Evolutionary conservation across 345 rosid genomes (phyloP).

Genomic region (Arabis hirsuta): DNA sequence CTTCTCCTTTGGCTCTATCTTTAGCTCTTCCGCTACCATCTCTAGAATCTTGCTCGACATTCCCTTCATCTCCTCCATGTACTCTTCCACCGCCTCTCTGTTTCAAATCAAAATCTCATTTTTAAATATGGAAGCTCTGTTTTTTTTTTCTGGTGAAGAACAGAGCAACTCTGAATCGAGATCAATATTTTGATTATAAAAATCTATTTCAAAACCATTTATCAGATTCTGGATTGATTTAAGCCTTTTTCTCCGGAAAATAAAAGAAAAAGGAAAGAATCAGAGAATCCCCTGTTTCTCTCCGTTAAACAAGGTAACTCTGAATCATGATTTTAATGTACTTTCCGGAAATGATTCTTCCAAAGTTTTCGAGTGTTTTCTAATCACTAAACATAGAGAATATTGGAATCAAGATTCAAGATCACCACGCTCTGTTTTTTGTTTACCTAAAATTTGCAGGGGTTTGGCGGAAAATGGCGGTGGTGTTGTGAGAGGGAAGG

Average conservation of each 20-base stretch:
- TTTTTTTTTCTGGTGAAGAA: not conserved
- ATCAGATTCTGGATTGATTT: not conserved
- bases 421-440: not conserved
- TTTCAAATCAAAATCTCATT: not conserved
- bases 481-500: slow-evolving; percentile 38
- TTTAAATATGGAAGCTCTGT: not conserved
- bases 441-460: slow-evolving; percentile 57
- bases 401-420: not conserved
- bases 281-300: not conserved
- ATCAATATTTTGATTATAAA: not conserved
- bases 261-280: not conserved
- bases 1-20: slow-evolving; percentile 55
- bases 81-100: slow-evolving; percentile 65
- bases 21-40: slow-evolving; percentile 68
- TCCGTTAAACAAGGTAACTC: not conserved
- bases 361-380: no score
- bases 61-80: slow-evolving; percentile 57
- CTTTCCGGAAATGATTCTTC: not conserved
- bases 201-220: no score
- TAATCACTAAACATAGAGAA: not conserved
- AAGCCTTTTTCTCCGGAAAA: not conserved
- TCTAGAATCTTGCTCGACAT: slow-evolving; percentile 72
- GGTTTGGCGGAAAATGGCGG: slow-evolving; percentile 49
- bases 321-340: not conserved
- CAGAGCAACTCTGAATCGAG: not conserved